Percentiles rank a stretch among this genome's conserved stretches.
phyloP scores from a whole-genome alignment of 495 filamentous ascomycete species.

The Choiromyces venosus region DNA sequence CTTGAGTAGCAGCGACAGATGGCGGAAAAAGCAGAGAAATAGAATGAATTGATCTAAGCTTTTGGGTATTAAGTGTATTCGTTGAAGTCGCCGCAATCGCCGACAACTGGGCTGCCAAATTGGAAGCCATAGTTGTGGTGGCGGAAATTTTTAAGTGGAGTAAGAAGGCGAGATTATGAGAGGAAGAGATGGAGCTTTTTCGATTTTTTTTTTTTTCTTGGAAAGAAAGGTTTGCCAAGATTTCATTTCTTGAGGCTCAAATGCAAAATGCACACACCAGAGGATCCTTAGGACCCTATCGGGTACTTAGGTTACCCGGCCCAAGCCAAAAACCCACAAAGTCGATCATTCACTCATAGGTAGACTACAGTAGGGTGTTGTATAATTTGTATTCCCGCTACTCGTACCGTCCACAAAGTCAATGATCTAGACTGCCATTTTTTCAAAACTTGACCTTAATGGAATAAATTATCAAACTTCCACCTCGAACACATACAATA shows the following conservation, averaged over 20 bases:
- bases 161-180: constrained; percentile 2
- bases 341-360: not conserved
- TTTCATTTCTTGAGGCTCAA: constrained; percentile 9
- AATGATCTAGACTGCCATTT: not conserved
- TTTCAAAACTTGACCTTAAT: not conserved
- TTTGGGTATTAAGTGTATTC: constrained; percentile 77
- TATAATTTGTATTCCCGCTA: too few relatives aligned
- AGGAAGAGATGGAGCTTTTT: not conserved
- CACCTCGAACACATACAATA: not conserved
- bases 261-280: not conserved
- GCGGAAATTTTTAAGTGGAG: not conserved
- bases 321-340: not conserved
- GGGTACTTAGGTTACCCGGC: not conserved
- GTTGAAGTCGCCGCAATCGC: constrained; percentile 71
- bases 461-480: not conserved
- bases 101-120: constrained; percentile 73
- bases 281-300: not conserved
- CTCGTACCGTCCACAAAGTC: not conserved
- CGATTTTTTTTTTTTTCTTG: constrained; percentile 13
- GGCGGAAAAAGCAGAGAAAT: constrained; percentile 88
- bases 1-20: constrained; percentile 72
- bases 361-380: too few relatives aligned
- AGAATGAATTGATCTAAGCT: constrained; percentile 79
- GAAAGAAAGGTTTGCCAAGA: constrained; percentile 21
- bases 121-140: constrained; percentile 59